Conservation (phyloP, 192 early-diverging fungal species). For the Coemansia sp. region DNA sequence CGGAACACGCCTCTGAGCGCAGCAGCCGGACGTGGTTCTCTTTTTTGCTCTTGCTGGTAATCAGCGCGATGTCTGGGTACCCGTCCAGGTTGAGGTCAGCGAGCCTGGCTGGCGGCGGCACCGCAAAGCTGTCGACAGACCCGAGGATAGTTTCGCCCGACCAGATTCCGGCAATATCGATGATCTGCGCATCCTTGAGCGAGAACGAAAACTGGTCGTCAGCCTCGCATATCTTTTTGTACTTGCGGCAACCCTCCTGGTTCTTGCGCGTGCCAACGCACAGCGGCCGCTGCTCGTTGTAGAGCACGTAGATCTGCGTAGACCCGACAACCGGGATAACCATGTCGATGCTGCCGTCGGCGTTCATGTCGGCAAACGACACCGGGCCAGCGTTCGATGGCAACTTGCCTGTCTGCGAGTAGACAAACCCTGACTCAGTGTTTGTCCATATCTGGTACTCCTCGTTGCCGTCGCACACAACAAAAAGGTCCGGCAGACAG, state of each 20-base stretch:
- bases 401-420: slow-evolving; percentile 60
- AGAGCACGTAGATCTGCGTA: slow-evolving; percentile 72
- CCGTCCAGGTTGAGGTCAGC: slow-evolving; percentile 90
- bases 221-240: slow-evolving; percentile 69
- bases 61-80: slow-evolving; percentile 82
- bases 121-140: slow-evolving; percentile 33
- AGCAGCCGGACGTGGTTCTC: slow-evolving; percentile 64
- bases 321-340: slow-evolving; percentile 64
- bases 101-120: slow-evolving; percentile 61
- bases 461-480: slow-evolving; percentile 65
- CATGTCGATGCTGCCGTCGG: slow-evolving; percentile 86
- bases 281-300: slow-evolving; percentile 80
- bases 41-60: slow-evolving; percentile 41
- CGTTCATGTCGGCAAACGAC: slow-evolving; percentile 92
- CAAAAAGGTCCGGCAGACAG: slow-evolving; percentile 76
- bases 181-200: slow-evolving; percentile 30
- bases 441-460: slow-evolving; percentile 79
- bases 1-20: slow-evolving; percentile 63
- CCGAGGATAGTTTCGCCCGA: slow-evolving; percentile 54
- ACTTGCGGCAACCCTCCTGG: slow-evolving; percentile 59
- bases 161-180: slow-evolving; percentile 40
- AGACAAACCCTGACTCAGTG: slow-evolving; percentile 64
- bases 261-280: slow-evolving; percentile 59
- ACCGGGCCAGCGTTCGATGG: slow-evolving; percentile 72
- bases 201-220: slow-evolving; percentile 62